Evolutionary conservation across 306 rosid genomes (phyloP).

Genomic region (Inga laurina): DNA sequence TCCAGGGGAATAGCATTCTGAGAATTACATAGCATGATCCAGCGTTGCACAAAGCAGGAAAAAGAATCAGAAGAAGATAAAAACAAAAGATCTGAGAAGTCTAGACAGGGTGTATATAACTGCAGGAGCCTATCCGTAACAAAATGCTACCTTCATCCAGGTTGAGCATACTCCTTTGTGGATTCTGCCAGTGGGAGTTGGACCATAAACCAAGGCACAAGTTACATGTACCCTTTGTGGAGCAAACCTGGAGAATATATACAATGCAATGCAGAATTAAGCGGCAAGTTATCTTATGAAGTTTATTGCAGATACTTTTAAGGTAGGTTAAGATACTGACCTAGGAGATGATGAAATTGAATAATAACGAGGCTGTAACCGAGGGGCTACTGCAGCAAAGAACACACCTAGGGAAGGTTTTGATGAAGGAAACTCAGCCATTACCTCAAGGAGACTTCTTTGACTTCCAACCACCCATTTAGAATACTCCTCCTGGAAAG

Average conservation of each 20-base stretch:
- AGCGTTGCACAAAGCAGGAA: conserved; percentile 19
- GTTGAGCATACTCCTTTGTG: conserved; percentile 98
- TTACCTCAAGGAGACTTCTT: conserved; percentile 73
- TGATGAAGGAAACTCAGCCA: conserved; percentile 70
- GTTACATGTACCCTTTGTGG: conserved; percentile 84
- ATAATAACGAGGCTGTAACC: conserved; percentile 69
- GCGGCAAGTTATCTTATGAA: conserved; percentile 3
- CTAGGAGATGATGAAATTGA: conserved; percentile 96
- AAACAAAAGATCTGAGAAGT: not conserved
- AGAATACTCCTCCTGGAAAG: conserved; percentile 63
- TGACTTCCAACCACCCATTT: conserved; percentile 72
- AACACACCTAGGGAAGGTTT: conserved; percentile 73
- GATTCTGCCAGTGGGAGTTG: conserved; percentile 90
- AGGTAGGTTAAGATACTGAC: conserved; percentile 43
- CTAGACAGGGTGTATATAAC: conserved; percentile 14
- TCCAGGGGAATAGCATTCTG: conserved; percentile 82
- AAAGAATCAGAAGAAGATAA: conserved; percentile 4
- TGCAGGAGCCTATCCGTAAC: conserved; percentile 22
- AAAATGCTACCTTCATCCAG: conserved; percentile 92
- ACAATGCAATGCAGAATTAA: conserved; percentile 37
- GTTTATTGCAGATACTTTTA: conserved; percentile 20
- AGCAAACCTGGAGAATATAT: conserved; percentile 54
- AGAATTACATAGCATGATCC: conserved; percentile 27
- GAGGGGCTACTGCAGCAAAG: conserved; percentile 73
- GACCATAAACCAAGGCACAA: conserved; percentile 90